Conservation (phyloP, 2,329 filamentous ascomycete genomes). For the Stemphylium beticola region DNA sequence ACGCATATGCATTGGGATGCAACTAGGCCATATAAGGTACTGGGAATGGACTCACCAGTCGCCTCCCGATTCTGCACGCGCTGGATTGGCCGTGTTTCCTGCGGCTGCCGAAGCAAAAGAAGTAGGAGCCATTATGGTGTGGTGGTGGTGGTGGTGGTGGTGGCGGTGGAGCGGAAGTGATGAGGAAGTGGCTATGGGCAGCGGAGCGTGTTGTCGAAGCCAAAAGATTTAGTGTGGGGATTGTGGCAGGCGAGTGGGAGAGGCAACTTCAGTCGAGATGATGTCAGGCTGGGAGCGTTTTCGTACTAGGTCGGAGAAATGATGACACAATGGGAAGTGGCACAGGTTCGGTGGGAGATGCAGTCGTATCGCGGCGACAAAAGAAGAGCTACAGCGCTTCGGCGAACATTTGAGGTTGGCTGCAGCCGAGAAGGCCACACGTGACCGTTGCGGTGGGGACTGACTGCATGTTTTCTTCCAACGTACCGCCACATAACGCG, state of each 20-base stretch:
- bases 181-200: slow-evolving; percentile 28
- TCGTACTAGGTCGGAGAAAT: slow-evolving; percentile 18
- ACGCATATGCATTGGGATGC: slow-evolving; percentile 2
- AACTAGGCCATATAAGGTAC: neutral
- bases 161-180: slow-evolving; percentile 17
- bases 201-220: slow-evolving; percentile 32
- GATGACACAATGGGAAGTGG: slow-evolving; percentile 15
- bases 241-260: slow-evolving; percentile 29
- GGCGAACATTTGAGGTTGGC: slow-evolving; percentile 27
- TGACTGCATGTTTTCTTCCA: slow-evolving; percentile 8
- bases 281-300: slow-evolving; percentile 30
- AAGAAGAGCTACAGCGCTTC: slow-evolving; percentile 19
- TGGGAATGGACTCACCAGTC: slow-evolving; percentile 53
- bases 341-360: slow-evolving; percentile 45
- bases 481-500: slow-evolving; percentile 9
- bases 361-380: slow-evolving; percentile 26
- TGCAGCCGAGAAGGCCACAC: slow-evolving; percentile 19
- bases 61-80: slow-evolving; percentile 52
- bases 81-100: slow-evolving; percentile 50
- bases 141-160: slow-evolving; percentile 6
- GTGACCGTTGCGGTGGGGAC: slow-evolving; percentile 9
- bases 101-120: slow-evolving; percentile 60
- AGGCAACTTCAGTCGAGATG: slow-evolving; percentile 32
- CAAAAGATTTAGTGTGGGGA: slow-evolving; percentile 32
- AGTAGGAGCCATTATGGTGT: slow-evolving; percentile 53